Percentiles rank a stretch among this genome's conserved stretches.
Conservation (phyloP, 192 early-diverging fungal genomes). For the Rhizophagus prolifer region DNA sequence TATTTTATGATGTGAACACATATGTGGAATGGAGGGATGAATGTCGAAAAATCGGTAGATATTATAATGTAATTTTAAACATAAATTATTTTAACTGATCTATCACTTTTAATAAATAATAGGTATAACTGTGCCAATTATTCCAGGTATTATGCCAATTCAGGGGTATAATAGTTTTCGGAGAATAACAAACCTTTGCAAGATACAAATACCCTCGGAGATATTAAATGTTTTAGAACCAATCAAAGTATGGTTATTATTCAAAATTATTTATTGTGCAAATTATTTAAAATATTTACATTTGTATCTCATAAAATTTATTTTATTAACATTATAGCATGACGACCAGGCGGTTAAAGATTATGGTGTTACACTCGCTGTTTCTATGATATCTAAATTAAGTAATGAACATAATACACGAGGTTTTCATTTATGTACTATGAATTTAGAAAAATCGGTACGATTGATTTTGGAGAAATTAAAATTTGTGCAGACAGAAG, state of each 20-base stretch:
- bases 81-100: neutral
- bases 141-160: slow-evolving; percentile 95
- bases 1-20: slow-evolving; percentile 83
- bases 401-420: slow-evolving; percentile 41
- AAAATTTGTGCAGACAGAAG: slow-evolving; percentile 63
- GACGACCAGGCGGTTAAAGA: slow-evolving; percentile 97
- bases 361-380: slow-evolving; percentile 78
- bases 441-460: slow-evolving; percentile 86
- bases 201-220: slow-evolving; percentile 75
- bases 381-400: slow-evolving; percentile 73
- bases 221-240: slow-evolving; percentile 76
- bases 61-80: neutral
- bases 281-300: neutral
- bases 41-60: slow-evolving; percentile 69
- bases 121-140: slow-evolving; percentile 58
- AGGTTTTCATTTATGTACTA: slow-evolving; percentile 93
- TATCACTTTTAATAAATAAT: neutral
- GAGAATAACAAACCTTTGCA: slow-evolving; percentile 80
- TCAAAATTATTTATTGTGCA: neutral
- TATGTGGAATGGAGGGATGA: slow-evolving; percentile 80
- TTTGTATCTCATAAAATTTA: no score
- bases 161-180: slow-evolving; percentile 90
- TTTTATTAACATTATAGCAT: slow-evolving; percentile 32
- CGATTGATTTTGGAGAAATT: slow-evolving; percentile 80
- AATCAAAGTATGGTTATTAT: slow-evolving; percentile 57